Evolutionary conservation across 352 stramenopile genomes (phyloP).

Genomic region (Thraustochytrium striatum): DNA sequence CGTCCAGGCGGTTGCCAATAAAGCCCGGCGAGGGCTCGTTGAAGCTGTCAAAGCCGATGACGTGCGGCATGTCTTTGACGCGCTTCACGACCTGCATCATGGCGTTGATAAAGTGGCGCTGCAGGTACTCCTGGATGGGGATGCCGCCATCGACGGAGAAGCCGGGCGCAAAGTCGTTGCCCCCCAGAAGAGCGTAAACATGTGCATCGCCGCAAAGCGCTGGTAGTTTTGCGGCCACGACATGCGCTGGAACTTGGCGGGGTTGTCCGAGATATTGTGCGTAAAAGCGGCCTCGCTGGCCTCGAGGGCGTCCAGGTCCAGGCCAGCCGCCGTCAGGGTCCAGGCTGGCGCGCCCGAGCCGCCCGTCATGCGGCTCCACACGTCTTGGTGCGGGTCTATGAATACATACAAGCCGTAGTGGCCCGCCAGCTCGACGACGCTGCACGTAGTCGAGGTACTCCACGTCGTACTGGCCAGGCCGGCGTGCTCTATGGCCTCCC

Average conservation of each 20-base stretch:
- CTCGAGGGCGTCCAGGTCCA: slow-evolving; percentile 71
- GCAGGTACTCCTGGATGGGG: slow-evolving; percentile 74
- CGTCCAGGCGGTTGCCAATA: slow-evolving; percentile 60
- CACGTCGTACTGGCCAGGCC: slow-evolving; percentile 73
- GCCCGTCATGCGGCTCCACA: slow-evolving; percentile 82
- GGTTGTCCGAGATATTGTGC: slow-evolving; percentile 7
- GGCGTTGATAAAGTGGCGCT: slow-evolving; percentile 74
- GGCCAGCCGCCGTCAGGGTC: slow-evolving; percentile 72
- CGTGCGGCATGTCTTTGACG: slow-evolving; percentile 65
- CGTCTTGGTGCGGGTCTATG: slow-evolving; percentile 82
- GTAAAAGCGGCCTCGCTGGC: slow-evolving; percentile 67
- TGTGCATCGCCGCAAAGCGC: slow-evolving; percentile 47
- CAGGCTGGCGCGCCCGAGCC: slow-evolving; percentile 78
- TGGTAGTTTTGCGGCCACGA: slow-evolving; percentile 51
- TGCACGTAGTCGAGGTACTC: slow-evolving; percentile 78
- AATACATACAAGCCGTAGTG: slow-evolving; percentile 72
- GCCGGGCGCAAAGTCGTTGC: slow-evolving; percentile 60
- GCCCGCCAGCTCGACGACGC: slow-evolving; percentile 62
- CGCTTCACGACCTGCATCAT: slow-evolving; percentile 64
- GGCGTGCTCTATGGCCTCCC: slow-evolving; percentile 79
- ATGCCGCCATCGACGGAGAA: slow-evolving; percentile 66
- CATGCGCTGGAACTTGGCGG: slow-evolving; percentile 52
- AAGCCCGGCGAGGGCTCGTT: slow-evolving; percentile 76
- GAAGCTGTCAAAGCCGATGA: slow-evolving; percentile 77
- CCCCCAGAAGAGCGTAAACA: slow-evolving; percentile 49